These are phyloP conservation scores for Dictyophora rubrovolvata DNA, from an alignment of 768 basidiomycete genomes.

Conservation along the genomic window DNA sequence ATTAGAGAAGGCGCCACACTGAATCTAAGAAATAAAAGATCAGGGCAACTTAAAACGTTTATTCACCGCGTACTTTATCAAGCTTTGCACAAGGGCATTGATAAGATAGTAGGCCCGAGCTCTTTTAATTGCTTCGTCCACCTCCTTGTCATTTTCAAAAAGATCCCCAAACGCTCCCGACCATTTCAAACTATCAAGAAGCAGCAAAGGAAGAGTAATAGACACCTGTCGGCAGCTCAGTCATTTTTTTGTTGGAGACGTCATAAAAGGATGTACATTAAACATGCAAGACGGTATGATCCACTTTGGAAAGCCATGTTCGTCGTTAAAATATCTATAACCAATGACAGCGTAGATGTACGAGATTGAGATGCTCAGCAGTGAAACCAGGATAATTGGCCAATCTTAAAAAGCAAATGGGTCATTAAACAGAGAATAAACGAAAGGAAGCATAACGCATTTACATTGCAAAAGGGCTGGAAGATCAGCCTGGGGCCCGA, in stretches of 20 bases:
- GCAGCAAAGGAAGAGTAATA: neutral
- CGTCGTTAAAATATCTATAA: neutral
- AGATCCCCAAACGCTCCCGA: neutral
- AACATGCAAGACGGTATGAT: constrained; percentile 1
- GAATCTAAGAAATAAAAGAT: neutral
- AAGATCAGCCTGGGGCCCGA: neutral
- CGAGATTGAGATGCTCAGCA: neutral
- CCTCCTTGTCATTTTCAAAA: neutral
- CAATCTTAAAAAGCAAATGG: neutral
- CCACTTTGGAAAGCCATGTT: neutral
- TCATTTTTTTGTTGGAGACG: neutral
- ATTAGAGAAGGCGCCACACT: neutral
- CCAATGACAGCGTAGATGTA: constrained; percentile 1
- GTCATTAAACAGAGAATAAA: neutral
- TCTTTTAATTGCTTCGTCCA: neutral
- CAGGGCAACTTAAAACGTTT: neutral
- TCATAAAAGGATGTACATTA: neutral
- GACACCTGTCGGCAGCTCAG: neutral
- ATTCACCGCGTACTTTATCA: neutral
- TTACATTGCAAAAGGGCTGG: neutral
- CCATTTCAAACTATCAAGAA: neutral
- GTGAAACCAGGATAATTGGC: neutral
- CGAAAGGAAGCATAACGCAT: neutral
- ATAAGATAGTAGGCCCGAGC: constrained; percentile 1
- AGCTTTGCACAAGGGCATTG: neutral